Evolutionary conservation across 2,329 filamentous ascomycete genomes (phyloP), one percentile per base, ranked within the genome.

Genomic region (Colletotrichum trifolii): DNA sequence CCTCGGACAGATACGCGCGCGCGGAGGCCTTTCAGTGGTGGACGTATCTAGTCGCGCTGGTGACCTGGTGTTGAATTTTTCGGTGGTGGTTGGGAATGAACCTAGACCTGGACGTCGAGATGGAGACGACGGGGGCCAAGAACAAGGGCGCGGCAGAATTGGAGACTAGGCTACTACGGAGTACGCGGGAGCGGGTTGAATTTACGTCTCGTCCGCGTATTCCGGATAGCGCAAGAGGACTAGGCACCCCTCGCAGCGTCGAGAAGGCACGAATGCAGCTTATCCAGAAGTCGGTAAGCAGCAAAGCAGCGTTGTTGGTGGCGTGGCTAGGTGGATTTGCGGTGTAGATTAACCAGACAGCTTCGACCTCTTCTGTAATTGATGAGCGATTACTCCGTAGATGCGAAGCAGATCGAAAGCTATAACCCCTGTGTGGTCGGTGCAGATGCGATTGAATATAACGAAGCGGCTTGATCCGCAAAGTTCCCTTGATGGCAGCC

Each of bases 1-100:
- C 35, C n/a, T 35, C n/a, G 62, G 49, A 50, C 50, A 48, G 34
- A 40, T 25, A 40, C 36, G 45, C 45, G 46, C 36, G 50, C 25
- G 46, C 36, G 25, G 25, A 25, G 25, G 25, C 25, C 25, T 25
- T 25, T 25, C 4, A 25, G 25, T 25, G 25, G 25, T 25, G 25
- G 25, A 25, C 25, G 25, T 25, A 25, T 25, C 25, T 25, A 25
- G 25, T 25, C 4, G 25, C 25, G 25, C 25, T 25, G 25, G 25
- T 25, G 25, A 25, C 25, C 25, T 25, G 25, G 25, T 4, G 25
- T 40, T 40, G 38, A 33, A 13, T 40, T 55, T 54, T 46, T 56
- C 52, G 33, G 47, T 55, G 63, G 63, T 57, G 63, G 58, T 66
- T 66, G 63, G 59, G 52, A 54, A 50, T 46, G 47, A 47, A 17